Percentiles rank a stretch among this genome's conserved stretches.
phyloP scores from a whole-genome alignment of 148 eudicot genomes.

The Vaccinium vitisidaea region DNA sequence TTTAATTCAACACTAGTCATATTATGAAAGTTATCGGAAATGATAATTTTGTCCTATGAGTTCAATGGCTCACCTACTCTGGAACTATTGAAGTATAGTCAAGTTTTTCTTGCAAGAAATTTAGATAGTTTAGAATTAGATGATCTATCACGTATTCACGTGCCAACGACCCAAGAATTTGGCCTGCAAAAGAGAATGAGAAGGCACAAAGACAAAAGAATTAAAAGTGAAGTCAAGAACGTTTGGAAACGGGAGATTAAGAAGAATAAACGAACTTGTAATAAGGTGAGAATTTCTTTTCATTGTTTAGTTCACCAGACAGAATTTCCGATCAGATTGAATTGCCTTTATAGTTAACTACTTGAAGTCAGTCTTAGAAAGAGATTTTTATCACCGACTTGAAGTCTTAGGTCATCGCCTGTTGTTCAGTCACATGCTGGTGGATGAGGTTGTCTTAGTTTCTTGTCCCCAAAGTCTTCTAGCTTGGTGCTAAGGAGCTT shows the following conservation, averaged over 20 bases:
- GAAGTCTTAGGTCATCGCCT: background rate
- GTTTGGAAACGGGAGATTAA: background rate
- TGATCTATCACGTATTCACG: background rate
- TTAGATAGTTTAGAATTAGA: background rate
- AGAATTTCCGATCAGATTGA: background rate
- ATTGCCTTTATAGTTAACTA: background rate
- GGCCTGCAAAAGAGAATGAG: slow-evolving; percentile 2
- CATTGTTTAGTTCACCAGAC: background rate
- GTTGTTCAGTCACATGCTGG: background rate
- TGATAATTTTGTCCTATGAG: background rate
- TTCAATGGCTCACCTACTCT: background rate
- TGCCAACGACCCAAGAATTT: background rate
- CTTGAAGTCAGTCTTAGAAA: background rate
- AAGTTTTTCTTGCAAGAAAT: background rate
- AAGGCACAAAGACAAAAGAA: background rate
- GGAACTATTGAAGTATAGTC: background rate
- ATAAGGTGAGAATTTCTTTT: background rate
- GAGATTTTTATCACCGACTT: background rate
- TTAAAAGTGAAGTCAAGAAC: background rate
- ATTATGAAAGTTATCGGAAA: background rate
- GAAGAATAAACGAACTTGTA: background rate
- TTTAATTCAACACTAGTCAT: background rate
- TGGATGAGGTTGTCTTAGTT: slow-evolving; percentile 2
- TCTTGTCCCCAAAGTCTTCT: background rate
- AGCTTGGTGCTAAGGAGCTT: background rate